phyloP scores from a whole-genome alignment of 768 basidiomycete species.

The Leucogyrophana mollusca region DNA sequence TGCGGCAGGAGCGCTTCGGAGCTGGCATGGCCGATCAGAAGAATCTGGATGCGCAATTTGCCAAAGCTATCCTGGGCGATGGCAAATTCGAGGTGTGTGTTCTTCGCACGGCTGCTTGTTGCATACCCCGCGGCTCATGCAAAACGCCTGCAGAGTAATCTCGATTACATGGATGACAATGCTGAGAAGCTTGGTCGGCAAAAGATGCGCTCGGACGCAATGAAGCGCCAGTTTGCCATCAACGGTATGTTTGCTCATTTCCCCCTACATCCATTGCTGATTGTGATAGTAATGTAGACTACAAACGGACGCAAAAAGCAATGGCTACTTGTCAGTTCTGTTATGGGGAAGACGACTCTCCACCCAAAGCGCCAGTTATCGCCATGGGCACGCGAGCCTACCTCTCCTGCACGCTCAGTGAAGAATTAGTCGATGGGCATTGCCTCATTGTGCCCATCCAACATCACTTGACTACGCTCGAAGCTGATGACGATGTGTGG shows the following conservation, averaged over 20 bases:
- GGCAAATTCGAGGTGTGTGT: constrained; percentile 75
- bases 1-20: constrained; percentile 89
- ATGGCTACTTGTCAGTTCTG: constrained; percentile 85
- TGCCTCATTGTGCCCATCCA: constrained; percentile 96
- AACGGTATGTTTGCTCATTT: constrained; percentile 56
- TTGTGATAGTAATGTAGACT: constrained; percentile 53
- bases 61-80: constrained; percentile 83
- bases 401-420: constrained; percentile 83
- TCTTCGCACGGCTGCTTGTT: neutral
- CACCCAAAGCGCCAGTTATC: constrained; percentile 83
- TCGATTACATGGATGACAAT: constrained; percentile 97
- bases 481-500: constrained; percentile 97
- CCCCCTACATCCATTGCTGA: constrained; percentile 1
- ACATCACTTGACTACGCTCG: constrained; percentile 87
- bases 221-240: constrained; percentile 97
- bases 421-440: constrained; percentile 90
- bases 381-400: constrained; percentile 91
- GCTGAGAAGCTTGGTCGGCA: constrained; percentile 88
- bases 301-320: constrained; percentile 90
- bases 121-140: neutral
- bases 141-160: constrained; percentile 55
- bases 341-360: constrained; percentile 88
- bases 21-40: constrained; percentile 92
- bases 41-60: constrained; percentile 87
- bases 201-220: constrained; percentile 94